phyloP scores from a whole-genome alignment of 768 basidiomycete genomes.

The Suillus cothurnatus region DNA sequence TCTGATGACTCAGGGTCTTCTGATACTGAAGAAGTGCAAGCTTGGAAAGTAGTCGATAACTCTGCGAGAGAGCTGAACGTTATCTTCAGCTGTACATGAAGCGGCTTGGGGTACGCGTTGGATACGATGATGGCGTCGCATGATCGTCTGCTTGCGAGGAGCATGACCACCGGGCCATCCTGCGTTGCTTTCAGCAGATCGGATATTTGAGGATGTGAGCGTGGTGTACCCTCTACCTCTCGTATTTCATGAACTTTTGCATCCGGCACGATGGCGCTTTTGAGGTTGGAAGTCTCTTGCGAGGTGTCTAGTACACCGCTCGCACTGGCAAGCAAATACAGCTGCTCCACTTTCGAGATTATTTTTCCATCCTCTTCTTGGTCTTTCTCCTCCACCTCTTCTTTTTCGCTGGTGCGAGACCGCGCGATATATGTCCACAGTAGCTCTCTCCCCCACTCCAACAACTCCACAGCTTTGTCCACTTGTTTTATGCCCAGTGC shows the following conservation, averaged over 20 bases:
- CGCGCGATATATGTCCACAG: neutral
- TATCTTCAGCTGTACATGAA: neutral
- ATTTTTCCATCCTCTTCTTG: neutral
- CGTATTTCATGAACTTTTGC: neutral
- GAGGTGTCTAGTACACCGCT: neutral
- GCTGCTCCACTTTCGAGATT: neutral
- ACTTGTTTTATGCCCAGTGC: neutral
- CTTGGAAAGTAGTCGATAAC: neutral
- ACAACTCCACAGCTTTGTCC: neutral
- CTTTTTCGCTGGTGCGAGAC: neutral
- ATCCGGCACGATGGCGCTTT: neutral
- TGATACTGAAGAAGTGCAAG: neutral
- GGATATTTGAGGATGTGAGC: neutral
- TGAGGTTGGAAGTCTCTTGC: neutral
- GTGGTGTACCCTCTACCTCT: neutral
- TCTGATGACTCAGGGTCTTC: neutral
- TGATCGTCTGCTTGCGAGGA: neutral
- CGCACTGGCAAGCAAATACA: neutral
- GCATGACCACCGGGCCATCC: neutral
- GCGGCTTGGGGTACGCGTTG: neutral
- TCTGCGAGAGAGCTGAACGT: neutral
- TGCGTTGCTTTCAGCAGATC: neutral
- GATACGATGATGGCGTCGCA: neutral
- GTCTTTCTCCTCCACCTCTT: neutral
- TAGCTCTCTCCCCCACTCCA: conserved; percentile 7